Percentiles rank a stretch among this genome's conserved stretches.
These are phyloP conservation scores for Nannizziopsis arthrosporioides DNA, from an alignment of 2,329 filamentous ascomycete species.

Conservation along the genomic window DNA sequence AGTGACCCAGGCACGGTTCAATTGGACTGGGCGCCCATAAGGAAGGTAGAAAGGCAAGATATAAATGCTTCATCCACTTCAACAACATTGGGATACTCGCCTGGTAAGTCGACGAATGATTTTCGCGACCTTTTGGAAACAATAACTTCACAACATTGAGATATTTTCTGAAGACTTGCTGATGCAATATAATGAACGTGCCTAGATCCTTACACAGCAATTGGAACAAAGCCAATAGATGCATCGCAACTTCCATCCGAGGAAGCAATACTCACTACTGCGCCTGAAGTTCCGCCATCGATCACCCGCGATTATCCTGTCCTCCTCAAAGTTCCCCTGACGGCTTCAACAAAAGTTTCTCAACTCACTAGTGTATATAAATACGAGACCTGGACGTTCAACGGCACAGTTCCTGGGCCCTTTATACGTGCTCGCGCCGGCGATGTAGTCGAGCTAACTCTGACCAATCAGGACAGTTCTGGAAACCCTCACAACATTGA, in stretches of 20 bases:
- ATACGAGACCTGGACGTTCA: conserved; percentile 30
- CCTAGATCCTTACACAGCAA: neutral
- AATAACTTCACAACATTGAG: neutral
- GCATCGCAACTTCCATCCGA: conserved; percentile 21
- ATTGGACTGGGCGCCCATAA: conserved; percentile 6
- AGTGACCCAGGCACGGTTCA: neutral
- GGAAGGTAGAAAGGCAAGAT: conserved; percentile 3
- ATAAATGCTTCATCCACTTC: conserved; percentile 6
- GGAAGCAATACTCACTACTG: conserved; percentile 22
- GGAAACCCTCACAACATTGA: conserved; percentile 31
- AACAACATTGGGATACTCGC: neutral
- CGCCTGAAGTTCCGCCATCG: conserved; percentile 23
- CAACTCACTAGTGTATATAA: conserved; percentile 27
- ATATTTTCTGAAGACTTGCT: neutral
- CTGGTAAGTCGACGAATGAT: neutral
- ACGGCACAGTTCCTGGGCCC: conserved; percentile 25
- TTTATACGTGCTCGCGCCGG: conserved; percentile 29
- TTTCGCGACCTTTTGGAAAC: no score
- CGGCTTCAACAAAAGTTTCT: conserved; percentile 19
- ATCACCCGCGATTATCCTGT: conserved; percentile 25
- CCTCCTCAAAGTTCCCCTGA: conserved; percentile 23
- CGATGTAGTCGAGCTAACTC: conserved; percentile 24
- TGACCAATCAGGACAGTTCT: conserved; percentile 25
- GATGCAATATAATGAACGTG: neutral
- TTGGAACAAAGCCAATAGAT: conserved; percentile 7